These are phyloP conservation scores for Mortierella hygrophila DNA, from an alignment of 192 early-diverging fungal genomes.

Conservation along the genomic window DNA sequence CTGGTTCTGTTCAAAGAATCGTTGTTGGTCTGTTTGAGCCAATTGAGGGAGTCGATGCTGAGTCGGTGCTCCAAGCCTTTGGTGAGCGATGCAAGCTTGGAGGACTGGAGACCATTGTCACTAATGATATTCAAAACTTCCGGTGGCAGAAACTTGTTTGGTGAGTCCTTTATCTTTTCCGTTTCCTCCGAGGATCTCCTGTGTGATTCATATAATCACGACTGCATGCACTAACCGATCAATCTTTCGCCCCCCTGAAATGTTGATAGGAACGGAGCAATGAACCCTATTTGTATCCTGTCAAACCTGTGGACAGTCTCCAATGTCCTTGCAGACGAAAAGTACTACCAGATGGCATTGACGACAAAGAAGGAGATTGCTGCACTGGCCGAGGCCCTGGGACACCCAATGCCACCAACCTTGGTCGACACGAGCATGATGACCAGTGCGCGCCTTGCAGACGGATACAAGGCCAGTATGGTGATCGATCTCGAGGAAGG, in stretches of 20 bases:
- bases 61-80: constrained; percentile 52
- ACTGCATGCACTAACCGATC: not conserved
- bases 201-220: not conserved
- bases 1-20: constrained; percentile 48
- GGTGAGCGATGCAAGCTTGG: constrained; percentile 56
- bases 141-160: constrained; percentile 83
- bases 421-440: constrained; percentile 53
- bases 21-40: constrained; percentile 50
- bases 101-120: constrained; percentile 52
- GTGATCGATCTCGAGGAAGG: constrained; percentile 59
- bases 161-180: constrained; percentile 34
- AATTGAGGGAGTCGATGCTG: constrained; percentile 41
- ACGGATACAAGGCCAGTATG: constrained; percentile 61
- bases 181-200: not conserved
- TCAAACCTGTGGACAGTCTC: constrained; percentile 66
- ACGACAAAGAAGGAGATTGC: constrained; percentile 71
- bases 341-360: constrained; percentile 56
- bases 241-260: not conserved
- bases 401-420: constrained; percentile 51
- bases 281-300: constrained; percentile 75
- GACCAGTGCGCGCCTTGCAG: constrained; percentile 47
- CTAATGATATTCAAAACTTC: constrained; percentile 70
- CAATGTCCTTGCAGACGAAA: constrained; percentile 64
- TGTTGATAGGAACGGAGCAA: constrained; percentile 71
- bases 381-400: constrained; percentile 62